phyloP scores from a whole-genome alignment of 1,284 basidiomycete genomes.

The Puccinia novopanici region DNA sequence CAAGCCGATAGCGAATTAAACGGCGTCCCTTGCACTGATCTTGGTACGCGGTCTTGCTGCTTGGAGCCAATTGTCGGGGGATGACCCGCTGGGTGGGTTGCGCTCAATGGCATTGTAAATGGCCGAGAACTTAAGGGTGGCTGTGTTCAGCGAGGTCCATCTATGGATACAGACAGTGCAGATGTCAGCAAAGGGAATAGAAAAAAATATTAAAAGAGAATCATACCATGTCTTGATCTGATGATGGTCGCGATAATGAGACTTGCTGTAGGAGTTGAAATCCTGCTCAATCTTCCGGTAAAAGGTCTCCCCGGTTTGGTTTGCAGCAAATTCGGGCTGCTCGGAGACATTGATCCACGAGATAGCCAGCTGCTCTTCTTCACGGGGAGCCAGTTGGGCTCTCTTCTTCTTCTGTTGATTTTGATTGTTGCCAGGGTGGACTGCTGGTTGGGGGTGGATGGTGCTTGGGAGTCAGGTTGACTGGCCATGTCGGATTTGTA shows the following conservation, averaged over 20 bases:
- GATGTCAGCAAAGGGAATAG: neutral
- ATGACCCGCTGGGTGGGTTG: slow-evolving; percentile 8
- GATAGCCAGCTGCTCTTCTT: too few relatives aligned
- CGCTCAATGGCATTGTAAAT: slow-evolving; percentile 19
- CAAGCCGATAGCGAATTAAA: neutral
- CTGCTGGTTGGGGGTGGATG: too few relatives aligned
- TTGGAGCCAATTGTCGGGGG: neutral
- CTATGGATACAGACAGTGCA: neutral
- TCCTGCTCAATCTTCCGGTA: neutral
- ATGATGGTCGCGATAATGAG: slow-evolving; percentile 6
- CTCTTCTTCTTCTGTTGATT: too few relatives aligned
- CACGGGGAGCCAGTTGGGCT: too few relatives aligned
- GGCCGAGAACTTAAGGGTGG: neutral
- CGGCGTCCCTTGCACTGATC: neutral
- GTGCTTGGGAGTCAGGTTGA: too few relatives aligned
- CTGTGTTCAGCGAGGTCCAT: slow-evolving; percentile 9
- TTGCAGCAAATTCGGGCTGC: too few relatives aligned
- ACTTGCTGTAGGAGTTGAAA: slow-evolving; percentile 7
- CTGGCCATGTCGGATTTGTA: too few relatives aligned
- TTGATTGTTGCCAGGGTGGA: too few relatives aligned
- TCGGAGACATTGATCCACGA: too few relatives aligned
- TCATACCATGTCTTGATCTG: slow-evolving; percentile 5
- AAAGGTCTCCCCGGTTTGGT: too few relatives aligned
- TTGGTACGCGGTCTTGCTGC: neutral
- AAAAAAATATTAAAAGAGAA: neutral